Evolutionary conservation across 148 eudicot species (phyloP).

Genomic region (Fallopia convolvulus): DNA sequence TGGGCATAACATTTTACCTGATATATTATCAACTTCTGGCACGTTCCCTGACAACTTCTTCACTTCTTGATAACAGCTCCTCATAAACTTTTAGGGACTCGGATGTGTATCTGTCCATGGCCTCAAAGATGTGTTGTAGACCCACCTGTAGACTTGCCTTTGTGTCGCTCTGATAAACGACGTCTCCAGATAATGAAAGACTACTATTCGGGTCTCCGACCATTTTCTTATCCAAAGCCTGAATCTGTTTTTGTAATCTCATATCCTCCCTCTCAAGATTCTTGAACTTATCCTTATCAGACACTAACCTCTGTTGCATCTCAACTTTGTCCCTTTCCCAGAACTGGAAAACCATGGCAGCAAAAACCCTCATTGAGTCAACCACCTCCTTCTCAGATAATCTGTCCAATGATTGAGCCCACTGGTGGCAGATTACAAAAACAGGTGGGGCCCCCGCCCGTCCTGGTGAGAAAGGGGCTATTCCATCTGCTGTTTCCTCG

Average conservation of each 20-base stretch:
- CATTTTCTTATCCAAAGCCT: conserved; percentile 64
- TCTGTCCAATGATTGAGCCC: conserved; percentile 79
- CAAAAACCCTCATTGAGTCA: conserved; percentile 61
- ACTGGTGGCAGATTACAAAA: conserved; percentile 76
- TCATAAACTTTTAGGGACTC: conserved; percentile 65
- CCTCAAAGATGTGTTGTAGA: conserved; percentile 63
- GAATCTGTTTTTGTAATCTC: conserved; percentile 73
- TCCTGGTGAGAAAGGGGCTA: conserved; percentile 81
- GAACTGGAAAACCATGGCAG: conserved; percentile 50
- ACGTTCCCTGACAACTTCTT: conserved; percentile 44
- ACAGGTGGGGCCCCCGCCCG: conserved; percentile 87
- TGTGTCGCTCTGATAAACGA: conserved; percentile 85
- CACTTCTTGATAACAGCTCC: conserved; percentile 66
- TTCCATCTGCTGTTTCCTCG: conserved; percentile 77
- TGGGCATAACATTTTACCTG: not conserved
- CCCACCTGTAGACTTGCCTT: conserved; percentile 53
- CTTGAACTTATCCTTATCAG: conserved; percentile 52
- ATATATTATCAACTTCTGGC: conserved; percentile 25
- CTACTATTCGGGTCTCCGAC: conserved; percentile 34
- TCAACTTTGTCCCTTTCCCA: conserved; percentile 78
- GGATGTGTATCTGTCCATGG: conserved; percentile 68
- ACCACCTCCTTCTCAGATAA: conserved; percentile 79
- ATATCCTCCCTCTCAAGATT: conserved; percentile 70
- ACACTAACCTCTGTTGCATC: conserved; percentile 56
- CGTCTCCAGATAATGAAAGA: conserved; percentile 39